Base-by-base conservation (phyloP, 306 rosid species). In the Castanopsis chinensis region DNA sequence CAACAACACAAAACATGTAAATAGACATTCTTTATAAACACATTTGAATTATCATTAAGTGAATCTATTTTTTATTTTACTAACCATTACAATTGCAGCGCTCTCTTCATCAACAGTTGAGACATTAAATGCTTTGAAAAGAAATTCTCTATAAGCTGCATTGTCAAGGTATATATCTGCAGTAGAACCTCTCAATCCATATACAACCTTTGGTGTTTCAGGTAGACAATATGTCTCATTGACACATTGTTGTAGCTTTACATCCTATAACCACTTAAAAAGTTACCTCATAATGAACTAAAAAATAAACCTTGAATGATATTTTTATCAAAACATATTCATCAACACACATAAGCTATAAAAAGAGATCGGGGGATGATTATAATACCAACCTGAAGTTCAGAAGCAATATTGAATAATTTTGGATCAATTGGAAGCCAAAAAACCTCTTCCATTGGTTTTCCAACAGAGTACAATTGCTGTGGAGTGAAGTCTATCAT, bases 71-170 rank as follows among this genome's bases (percentile, higher is more conserved):
- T 13, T 21, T 25, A 1, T 15, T 17, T 15, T 28, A 68, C 80
- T 77, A 0, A 77, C 81, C 75, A 56, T 69, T 51, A 68, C 69
- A 69, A 77, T 60, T 21, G 81, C 81, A 33, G 75, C 56, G 10
- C 81, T 77, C 64, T 77, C 81, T 54, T 77, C 81, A 54, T 77
- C 81, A 33, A 68, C 81, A 10, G 75, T 77, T 0, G 81, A 77
- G 37, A 75, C 57, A 11, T 75, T 59, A 45, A 75, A 43, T 59
- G 37, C 20, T 37, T 41, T 60, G 78, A 75, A 77, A 10, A 77
- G 81, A 56, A 77, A 77, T 13, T 77, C 37, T 69, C 75, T 55
- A 69, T 32, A 77, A 1, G 81, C 81, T 69, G 67, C 81, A 69
- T 77, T 77, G 69, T 77, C 75, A 54, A 77, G 68, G 54, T 19